These are phyloP conservation scores for Solanum ossicruentum DNA, from an alignment of 257 asterid species.

Conservation along the genomic window DNA sequence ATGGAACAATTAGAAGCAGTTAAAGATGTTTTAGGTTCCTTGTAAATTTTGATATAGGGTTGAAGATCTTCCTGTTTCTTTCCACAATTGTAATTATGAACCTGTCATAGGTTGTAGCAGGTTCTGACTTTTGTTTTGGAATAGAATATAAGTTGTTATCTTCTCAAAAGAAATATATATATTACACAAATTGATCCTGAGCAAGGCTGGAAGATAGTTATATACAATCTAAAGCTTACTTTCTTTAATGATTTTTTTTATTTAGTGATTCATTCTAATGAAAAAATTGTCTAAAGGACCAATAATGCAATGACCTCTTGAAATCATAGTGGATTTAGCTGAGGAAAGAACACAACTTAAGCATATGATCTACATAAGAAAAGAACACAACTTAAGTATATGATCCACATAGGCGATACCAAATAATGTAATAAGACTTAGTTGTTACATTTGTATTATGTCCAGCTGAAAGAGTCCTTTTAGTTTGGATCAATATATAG, in stretches of 20 bases:
- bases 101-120: no score
- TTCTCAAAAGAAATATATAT: no score
- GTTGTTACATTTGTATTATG: background rate
- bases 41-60: no score
- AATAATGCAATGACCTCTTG: background rate
- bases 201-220: background rate
- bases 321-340: background rate
- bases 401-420: background rate
- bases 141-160: no score
- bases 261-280: background rate
- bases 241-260: background rate
- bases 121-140: no score
- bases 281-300: background rate
- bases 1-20: no score
- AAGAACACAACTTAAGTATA: background rate
- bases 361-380: background rate
- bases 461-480: background rate
- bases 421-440: background rate
- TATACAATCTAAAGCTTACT: background rate
- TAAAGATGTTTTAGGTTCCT: no score
- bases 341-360: background rate
- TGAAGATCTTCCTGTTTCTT: no score
- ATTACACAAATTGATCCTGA: background rate
- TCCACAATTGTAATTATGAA: no score
- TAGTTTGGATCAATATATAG: background rate